A percentile compares a stretch with the other conserved stretches of the same genome.
phyloP scores from a whole-genome alignment of 1,284 basidiomycete species.

The Cryptococcus sp. region DNA sequence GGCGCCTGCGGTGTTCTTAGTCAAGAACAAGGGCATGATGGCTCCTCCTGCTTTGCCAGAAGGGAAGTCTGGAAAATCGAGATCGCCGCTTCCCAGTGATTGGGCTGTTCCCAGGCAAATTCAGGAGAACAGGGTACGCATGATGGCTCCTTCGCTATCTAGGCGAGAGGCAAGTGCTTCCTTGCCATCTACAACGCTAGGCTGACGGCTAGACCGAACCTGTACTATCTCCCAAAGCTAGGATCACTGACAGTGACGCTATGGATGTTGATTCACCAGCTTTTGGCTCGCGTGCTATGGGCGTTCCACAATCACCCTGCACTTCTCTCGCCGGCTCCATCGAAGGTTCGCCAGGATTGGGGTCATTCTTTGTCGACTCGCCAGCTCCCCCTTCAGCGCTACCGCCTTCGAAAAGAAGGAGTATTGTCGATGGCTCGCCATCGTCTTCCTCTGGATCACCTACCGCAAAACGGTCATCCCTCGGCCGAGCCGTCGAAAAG shows the following conservation, averaged over 20 bases:
- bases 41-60: conserved; percentile 36
- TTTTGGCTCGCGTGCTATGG: conserved; percentile 10
- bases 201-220: conserved; percentile 21
- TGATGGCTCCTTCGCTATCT: background rate
- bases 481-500: conserved; percentile 33
- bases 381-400: conserved; percentile 28
- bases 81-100: conserved; percentile 32
- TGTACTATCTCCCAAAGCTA: conserved; percentile 6
- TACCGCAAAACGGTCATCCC: conserved; percentile 35
- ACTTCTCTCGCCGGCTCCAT: conserved; percentile 19
- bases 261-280: conserved; percentile 45
- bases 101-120: conserved; percentile 34
- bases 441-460: conserved; percentile 42
- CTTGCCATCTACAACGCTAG: too few relatives aligned
- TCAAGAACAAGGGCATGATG: conserved; percentile 32
- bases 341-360: conserved; percentile 37
- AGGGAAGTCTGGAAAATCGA: conserved; percentile 8
- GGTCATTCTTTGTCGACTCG: conserved; percentile 44
- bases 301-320: conserved; percentile 16
- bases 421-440: conserved; percentile 33
- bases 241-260: conserved; percentile 1
- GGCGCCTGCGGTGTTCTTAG: conserved; percentile 1
- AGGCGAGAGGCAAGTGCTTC: too few relatives aligned
- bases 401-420: conserved; percentile 30
- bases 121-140: background rate